Conservation (phyloP, 331 rosid species). For the Pyracantha coccinea region DNA sequence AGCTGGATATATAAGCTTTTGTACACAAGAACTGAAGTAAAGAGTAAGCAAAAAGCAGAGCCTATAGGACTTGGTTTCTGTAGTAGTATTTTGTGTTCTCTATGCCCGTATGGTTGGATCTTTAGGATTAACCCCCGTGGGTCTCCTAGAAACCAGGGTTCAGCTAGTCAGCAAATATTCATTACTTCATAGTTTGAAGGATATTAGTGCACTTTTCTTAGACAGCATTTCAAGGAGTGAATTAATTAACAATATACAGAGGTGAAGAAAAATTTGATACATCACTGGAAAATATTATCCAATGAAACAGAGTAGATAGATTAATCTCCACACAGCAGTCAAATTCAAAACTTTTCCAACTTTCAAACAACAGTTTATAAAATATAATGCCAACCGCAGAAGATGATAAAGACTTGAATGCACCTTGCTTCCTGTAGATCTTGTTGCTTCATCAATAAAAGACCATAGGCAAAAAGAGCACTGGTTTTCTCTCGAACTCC, state of each 20-base stretch:
- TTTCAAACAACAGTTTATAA: neutral
- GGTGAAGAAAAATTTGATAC: neutral
- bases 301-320: neutral
- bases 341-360: neutral
- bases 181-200: neutral
- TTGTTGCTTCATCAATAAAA: conserved; percentile 84
- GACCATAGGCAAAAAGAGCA: conserved; percentile 89
- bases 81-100: conserved; percentile 1
- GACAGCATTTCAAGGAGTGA: neutral
- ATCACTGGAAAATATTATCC: neutral
- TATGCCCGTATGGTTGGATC: neutral
- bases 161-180: neutral
- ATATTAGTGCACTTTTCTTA: neutral
- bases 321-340: neutral
- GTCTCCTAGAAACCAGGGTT: too few relatives aligned
- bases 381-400: neutral
- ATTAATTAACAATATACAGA: conserved; percentile 12
- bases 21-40: neutral
- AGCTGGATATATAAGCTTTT: neutral
- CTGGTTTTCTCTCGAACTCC: conserved; percentile 97
- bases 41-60: neutral
- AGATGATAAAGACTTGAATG: conserved; percentile 7
- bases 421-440: conserved; percentile 98
- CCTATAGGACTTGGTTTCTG: neutral
- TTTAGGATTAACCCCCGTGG: neutral